Percentiles rank a stretch among this genome's conserved stretches.
These are phyloP conservation scores for Ogataea pignaliae DNA, from an alignment of 805 yeast genomes.

Conservation along the genomic window DNA sequence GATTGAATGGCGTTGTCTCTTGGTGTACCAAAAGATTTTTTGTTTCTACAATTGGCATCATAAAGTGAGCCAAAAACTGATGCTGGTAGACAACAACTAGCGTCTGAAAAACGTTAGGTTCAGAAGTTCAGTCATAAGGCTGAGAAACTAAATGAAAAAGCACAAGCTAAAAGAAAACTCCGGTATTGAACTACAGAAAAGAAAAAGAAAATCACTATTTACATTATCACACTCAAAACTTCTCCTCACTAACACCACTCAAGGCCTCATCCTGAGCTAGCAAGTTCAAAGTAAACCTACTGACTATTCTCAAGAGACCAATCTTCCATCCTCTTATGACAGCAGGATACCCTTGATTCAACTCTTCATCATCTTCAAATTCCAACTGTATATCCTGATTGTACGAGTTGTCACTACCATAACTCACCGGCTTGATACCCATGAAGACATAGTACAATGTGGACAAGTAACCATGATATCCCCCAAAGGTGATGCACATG, in stretches of 20 bases:
- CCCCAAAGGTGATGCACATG: slow-evolving; percentile 56
- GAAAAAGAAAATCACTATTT: too few relatives aligned
- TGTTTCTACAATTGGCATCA: too few relatives aligned
- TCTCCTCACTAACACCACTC: slow-evolving; percentile 38
- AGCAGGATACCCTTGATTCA: slow-evolving; percentile 43
- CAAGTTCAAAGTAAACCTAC: slow-evolving; percentile 75
- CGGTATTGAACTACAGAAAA: not conserved
- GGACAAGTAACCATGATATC: slow-evolving; percentile 50
- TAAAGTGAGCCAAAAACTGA: too few relatives aligned
- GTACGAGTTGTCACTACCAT: slow-evolving; percentile 16
- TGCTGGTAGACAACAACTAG: slow-evolving; percentile 12
- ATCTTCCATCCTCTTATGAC: slow-evolving; percentile 91
- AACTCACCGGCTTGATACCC: slow-evolving; percentile 30
- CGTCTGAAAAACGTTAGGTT: slow-evolving; percentile 31
- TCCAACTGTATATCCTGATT: slow-evolving; percentile 22
- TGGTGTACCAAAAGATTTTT: too few relatives aligned
- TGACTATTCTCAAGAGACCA: slow-evolving; percentile 71
- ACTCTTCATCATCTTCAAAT: slow-evolving; percentile 32
- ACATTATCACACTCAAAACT: slow-evolving; percentile 20
- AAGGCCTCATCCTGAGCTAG: slow-evolving; percentile 47
- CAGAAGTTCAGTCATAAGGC: slow-evolving; percentile 29
- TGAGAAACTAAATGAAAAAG: slow-evolving; percentile 30
- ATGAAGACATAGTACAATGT: slow-evolving; percentile 46
- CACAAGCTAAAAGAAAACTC: not conserved
- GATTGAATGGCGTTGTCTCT: not conserved